Percentiles rank a stretch among this genome's conserved stretches.
phyloP scores from a whole-genome alignment of 805 yeast genomes.

The Blastobotrys attinorum region DNA sequence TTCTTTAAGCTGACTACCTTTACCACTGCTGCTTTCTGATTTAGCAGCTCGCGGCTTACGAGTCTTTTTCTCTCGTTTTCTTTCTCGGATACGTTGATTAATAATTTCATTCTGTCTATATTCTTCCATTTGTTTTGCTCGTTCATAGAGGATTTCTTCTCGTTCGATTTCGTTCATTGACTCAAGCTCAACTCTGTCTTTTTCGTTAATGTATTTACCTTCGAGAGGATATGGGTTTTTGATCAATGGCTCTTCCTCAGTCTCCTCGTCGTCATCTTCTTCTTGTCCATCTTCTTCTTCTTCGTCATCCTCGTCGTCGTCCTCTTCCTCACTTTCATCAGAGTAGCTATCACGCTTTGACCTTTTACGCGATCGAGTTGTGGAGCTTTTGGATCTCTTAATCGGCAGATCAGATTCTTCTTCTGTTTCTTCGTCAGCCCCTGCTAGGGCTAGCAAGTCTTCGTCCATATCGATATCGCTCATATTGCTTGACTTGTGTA shows the following conservation, averaged over 20 bases:
- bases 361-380: slow-evolving; percentile 7
- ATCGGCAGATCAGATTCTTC: slow-evolving; percentile 12
- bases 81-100: slow-evolving; percentile 62
- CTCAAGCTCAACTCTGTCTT: slow-evolving; percentile 49
- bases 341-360: slow-evolving; percentile 6
- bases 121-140: slow-evolving; percentile 86
- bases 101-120: slow-evolving; percentile 77
- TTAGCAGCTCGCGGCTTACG: slow-evolving; percentile 14
- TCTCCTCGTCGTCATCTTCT: slow-evolving; percentile 30
- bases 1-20: slow-evolving; percentile 48
- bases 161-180: slow-evolving; percentile 85
- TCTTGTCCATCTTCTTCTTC: slow-evolving; percentile 27
- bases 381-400: slow-evolving; percentile 7
- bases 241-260: slow-evolving; percentile 30
- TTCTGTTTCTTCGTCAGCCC: slow-evolving; percentile 45
- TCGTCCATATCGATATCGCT: slow-evolving; percentile 67
- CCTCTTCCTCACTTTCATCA: slow-evolving; percentile 25
- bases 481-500: not conserved
- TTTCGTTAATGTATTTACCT: slow-evolving; percentile 79
- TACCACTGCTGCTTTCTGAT: slow-evolving; percentile 22
- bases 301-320: slow-evolving; percentile 23
- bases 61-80: slow-evolving; percentile 24
- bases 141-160: slow-evolving; percentile 83
- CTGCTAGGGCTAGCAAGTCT: slow-evolving; percentile 93
- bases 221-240: slow-evolving; percentile 86